These are phyloP conservation scores for Blastosporella zonata DNA, from an alignment of 1,284 basidiomycete species.

Conservation along the genomic window DNA sequence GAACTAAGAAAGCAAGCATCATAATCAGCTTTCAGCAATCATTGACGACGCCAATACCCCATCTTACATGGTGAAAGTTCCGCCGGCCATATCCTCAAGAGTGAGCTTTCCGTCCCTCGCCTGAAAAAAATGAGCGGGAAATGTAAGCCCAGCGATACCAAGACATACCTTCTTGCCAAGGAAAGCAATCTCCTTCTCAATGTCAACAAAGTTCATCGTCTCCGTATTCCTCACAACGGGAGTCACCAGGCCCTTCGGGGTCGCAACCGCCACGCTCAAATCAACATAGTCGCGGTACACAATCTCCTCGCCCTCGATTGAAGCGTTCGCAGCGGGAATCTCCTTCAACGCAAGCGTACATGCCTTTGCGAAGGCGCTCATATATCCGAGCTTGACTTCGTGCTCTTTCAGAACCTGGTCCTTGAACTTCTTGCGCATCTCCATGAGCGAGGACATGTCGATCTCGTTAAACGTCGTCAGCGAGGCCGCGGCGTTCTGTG, in stretches of 20 bases:
- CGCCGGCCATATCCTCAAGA: conserved; percentile 96
- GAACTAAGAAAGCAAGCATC: conserved; percentile 53
- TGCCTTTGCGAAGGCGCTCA: conserved; percentile 95
- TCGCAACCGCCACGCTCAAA: conserved; percentile 92
- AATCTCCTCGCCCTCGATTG: conserved; percentile 93
- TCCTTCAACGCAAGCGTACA: conserved; percentile 85
- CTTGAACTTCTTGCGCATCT: conserved; percentile 95
- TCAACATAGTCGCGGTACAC: conserved; percentile 96
- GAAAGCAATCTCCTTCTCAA: conserved; percentile 89
- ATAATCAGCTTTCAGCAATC: neutral
- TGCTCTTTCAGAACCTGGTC: conserved; percentile 89
- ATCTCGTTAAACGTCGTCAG: conserved; percentile 99
- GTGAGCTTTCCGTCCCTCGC: conserved; percentile 93
- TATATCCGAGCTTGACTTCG: conserved; percentile 97
- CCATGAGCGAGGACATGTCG: conserved; percentile 96
- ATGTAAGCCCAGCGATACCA: neutral
- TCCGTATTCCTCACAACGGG: conserved; percentile 95
- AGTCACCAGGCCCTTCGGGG: conserved; percentile 96
- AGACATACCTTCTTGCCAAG: conserved; percentile 82
- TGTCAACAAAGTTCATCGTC: conserved; percentile 82
- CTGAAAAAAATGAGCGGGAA: conserved; percentile 33
- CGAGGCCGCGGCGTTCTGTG: conserved; percentile 95
- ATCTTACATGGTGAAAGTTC: conserved; percentile 93
- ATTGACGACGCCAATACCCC: neutral
- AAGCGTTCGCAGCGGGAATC: conserved; percentile 93